Conservation (phyloP, 2,329 filamentous ascomycete genomes). For the Ophiosphaerella korrae region DNA sequence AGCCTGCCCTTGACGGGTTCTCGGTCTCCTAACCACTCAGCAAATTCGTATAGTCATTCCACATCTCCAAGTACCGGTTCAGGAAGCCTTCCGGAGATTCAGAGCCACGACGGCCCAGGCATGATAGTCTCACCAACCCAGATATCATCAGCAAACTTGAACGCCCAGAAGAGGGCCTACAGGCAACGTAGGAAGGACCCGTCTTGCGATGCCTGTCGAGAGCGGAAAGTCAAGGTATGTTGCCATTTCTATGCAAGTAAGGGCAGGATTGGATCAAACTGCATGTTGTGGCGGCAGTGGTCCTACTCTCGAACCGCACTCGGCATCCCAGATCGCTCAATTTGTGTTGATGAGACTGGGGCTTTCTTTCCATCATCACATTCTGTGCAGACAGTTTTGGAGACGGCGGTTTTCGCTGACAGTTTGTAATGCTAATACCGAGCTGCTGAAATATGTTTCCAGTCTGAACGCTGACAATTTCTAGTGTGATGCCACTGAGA, state of each 20-base stretch:
- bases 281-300: neutral
- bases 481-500: constrained; percentile 93
- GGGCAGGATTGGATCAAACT: neutral
- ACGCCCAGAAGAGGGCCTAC: constrained; percentile 90
- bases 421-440: too few relatives aligned
- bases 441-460: neutral
- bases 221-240: constrained; percentile 70
- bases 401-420: too few relatives aligned
- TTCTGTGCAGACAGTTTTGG: too few relatives aligned
- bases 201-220: constrained; percentile 94
- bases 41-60: constrained; percentile 40
- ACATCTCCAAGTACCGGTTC: constrained; percentile 45
- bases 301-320: too few relatives aligned
- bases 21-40: constrained; percentile 40
- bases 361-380: too few relatives aligned
- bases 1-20: constrained; percentile 32
- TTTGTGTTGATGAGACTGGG: too few relatives aligned
- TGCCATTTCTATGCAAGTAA: too few relatives aligned
- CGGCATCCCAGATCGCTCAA: too few relatives aligned
- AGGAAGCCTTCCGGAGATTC: constrained; percentile 37
- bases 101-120: constrained; percentile 36
- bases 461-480: constrained; percentile 15
- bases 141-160: constrained; percentile 58
- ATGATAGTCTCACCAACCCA: constrained; percentile 51
- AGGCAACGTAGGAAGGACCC: constrained; percentile 94